Base-by-base conservation (phyloP, 176 grass and related monocot genomes). In the Aechmea fasciata region DNA sequence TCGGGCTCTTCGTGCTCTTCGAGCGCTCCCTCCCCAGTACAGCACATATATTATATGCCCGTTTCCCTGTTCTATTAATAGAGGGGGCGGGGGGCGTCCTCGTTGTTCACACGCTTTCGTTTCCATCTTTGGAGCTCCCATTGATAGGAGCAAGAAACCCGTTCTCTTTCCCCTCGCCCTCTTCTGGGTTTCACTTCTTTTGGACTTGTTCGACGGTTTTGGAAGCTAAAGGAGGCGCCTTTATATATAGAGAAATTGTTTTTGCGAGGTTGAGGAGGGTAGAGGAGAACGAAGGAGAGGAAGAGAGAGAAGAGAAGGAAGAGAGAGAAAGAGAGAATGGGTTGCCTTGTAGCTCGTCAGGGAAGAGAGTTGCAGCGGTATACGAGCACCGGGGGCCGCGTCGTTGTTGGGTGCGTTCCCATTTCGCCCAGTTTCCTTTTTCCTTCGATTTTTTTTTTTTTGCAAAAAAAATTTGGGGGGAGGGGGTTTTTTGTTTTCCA, bases 361-460 rank as follows among this genome's bases (percentile, higher is more conserved):
- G 90, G 90, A 0, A 88, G 95, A 2, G 90, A 91, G 55, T 76
- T 99, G 67, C 95, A 99, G 87, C 73, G 95, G n/a, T 94, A 99
- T 82, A 94, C 18, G 50, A 72, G 48, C 64, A 72, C 80, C n/a
- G 95, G 95, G 13, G 77, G 90, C 0, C 84, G 89, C 50, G 70
- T 94, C 79, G 81, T 96, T 69, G 95, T 99, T 4, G 95, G 95
- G 3, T 80, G 18, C 54, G 78, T 80, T 48, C 23, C 57, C 49
- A 57, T 52, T 2, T 66, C 69, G 9, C 55, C 28, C 41, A 49
- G n/a, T 17, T 57, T 17, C 13, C n/a, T 14, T 18, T 61, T n/a
- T 61, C 2, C 9, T 61, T 61, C 15, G 13, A 18, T 22, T 9
- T 61, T 0, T 41, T 41, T 41, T 41, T 41, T 41, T 41, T 41